Conservation (phyloP, 2,329 filamentous ascomycete genomes). For the Exophiala dermatitidis region DNA sequence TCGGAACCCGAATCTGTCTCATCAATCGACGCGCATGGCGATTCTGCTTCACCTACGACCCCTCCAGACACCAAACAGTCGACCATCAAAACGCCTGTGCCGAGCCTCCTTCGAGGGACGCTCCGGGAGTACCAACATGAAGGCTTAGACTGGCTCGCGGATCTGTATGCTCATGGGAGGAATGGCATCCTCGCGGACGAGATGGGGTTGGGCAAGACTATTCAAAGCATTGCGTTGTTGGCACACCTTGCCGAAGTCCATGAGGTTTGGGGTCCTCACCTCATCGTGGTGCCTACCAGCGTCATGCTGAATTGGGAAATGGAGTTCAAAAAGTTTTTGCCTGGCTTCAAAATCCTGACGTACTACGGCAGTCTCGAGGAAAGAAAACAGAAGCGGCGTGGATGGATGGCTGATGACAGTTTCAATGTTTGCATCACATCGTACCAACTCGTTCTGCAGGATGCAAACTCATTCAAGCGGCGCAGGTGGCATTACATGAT, state of each 20-base stretch:
- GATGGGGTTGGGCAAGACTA: constrained; percentile 97
- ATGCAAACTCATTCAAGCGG: constrained; percentile 87
- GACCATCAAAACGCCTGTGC: constrained; percentile 36
- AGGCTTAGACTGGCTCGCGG: constrained; percentile 94
- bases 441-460: constrained; percentile 91
- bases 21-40: constrained; percentile 33
- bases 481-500: constrained; percentile 97
- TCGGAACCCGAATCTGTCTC: constrained; percentile 41
- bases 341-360: constrained; percentile 93
- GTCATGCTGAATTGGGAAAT: constrained; percentile 99
- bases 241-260: constrained; percentile 87
- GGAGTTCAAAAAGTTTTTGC: constrained; percentile 98
- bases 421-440: constrained; percentile 99
- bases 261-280: constrained; percentile 88
- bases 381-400: constrained; percentile 78
- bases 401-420: constrained; percentile 86
- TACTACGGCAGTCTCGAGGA: constrained; percentile 96
- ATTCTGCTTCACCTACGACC: constrained; percentile 21
- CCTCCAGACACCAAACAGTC: constrained; percentile 20
- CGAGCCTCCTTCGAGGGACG: constrained; percentile 76
- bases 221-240: constrained; percentile 90
- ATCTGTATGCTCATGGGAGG: constrained; percentile 82
- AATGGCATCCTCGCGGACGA: constrained; percentile 97
- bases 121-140: constrained; percentile 94
- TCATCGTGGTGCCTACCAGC: constrained; percentile 93